A percentile compares a stretch with the other conserved stretches of the same genome.
Conservation (phyloP, 2,329 filamentous ascomycete genomes). For the Cercospora sesami region DNA sequence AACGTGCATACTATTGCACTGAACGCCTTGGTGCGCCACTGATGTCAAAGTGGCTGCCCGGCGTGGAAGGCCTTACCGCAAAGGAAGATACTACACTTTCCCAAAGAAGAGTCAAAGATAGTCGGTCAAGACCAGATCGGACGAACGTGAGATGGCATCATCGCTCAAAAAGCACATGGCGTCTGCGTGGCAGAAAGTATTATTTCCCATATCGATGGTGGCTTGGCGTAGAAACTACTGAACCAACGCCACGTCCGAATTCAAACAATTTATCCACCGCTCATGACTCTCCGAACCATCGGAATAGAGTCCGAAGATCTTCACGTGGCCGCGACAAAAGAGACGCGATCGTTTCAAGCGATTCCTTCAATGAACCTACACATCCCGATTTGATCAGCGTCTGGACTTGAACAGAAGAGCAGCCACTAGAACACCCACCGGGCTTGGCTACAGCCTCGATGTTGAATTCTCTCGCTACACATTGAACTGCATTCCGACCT, state of each 20-base stretch:
- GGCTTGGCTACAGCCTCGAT: not conserved
- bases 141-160: not conserved
- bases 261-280: not conserved
- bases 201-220: not conserved
- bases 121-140: not conserved
- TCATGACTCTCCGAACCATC: not conserved
- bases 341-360: not conserved
- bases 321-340: not conserved
- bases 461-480: not conserved
- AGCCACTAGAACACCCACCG: not conserved
- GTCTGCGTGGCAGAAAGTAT: not conserved
- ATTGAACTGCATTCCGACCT: not conserved
- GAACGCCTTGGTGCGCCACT: not conserved
- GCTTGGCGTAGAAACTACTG: not conserved
- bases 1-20: not conserved
- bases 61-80: not conserved
- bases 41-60: not conserved
- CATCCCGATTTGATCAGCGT: not conserved
- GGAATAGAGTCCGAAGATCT: not conserved
- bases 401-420: not conserved
- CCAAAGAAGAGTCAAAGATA: not conserved
- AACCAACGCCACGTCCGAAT: not conserved
- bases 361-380: not conserved
- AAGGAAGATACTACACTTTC: not conserved
- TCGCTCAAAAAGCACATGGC: not conserved